phyloP scores from a whole-genome alignment of 306 rosid species.

The Urtica urens region DNA sequence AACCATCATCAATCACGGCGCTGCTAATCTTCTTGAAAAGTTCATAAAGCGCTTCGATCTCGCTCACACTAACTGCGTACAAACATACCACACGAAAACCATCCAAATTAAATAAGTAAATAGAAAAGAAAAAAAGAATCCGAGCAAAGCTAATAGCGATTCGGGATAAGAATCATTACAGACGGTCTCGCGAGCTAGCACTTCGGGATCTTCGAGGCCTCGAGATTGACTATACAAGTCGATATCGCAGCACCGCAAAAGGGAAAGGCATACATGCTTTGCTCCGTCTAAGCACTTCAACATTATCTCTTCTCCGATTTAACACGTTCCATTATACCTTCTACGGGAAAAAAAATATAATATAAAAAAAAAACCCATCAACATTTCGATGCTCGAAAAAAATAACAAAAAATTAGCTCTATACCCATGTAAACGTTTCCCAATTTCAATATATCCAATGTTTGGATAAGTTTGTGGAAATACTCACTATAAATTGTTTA shows the following conservation, averaged over 20 bases:
- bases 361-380: too few species aligned
- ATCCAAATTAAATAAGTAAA: background rate
- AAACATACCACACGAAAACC: background rate
- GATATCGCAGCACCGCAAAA: background rate
- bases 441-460: too few species aligned
- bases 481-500: too few species aligned
- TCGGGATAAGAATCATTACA: too few species aligned
- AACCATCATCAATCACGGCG: slow-evolving; percentile 89
- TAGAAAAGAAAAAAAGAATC: background rate
- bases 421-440: too few species aligned
- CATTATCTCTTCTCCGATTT: too few species aligned
- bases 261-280: background rate
- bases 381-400: too few species aligned
- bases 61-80: slow-evolving; percentile 89
- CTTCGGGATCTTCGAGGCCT: background rate
- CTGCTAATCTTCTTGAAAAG: slow-evolving; percentile 96
- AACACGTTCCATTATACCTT: too few species aligned
- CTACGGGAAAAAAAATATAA: too few species aligned
- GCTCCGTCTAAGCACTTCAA: background rate
- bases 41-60: slow-evolving; percentile 95
- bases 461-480: too few species aligned
- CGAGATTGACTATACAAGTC: slow-evolving; percentile 2
- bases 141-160: too few species aligned
- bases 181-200: background rate
- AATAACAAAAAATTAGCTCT: too few species aligned